Conservation (phyloP, 1,284 basidiomycete species). For the Blastosporella zonata region DNA sequence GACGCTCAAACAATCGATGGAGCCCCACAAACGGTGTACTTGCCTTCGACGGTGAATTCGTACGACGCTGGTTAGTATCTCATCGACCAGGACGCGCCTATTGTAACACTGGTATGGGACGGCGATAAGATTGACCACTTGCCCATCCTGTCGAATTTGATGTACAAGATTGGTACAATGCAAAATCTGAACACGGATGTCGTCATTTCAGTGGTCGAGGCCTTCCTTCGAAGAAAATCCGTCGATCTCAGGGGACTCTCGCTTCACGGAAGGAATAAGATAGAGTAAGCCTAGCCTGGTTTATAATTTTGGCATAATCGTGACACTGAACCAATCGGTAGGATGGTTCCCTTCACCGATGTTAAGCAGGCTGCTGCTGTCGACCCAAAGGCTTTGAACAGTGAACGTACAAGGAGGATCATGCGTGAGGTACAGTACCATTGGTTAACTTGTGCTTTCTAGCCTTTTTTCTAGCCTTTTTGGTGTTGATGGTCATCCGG, state of each 20-base stretch:
- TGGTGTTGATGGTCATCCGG: too few relatives aligned
- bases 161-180: background rate
- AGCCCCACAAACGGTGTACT: conserved; percentile 18
- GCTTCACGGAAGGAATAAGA: conserved; percentile 19
- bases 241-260: conserved; percentile 15
- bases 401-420: conserved; percentile 25
- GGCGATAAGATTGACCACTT: conserved; percentile 25
- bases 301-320: background rate
- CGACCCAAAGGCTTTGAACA: background rate
- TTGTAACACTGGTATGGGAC: conserved; percentile 25
- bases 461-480: too few relatives aligned
- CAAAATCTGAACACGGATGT: background rate
- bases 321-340: conserved; percentile 2
- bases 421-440: conserved; percentile 30
- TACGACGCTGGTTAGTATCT: conserved; percentile 22
- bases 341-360: conserved; percentile 20
- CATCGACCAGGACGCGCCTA: conserved; percentile 16
- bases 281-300: conserved; percentile 19
- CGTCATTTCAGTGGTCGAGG: background rate
- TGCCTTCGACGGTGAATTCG: conserved; percentile 22
- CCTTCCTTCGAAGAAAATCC: conserved; percentile 12
- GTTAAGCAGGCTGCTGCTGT: conserved; percentile 14
- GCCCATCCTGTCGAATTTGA: conserved; percentile 12
- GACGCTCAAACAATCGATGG: conserved; percentile 15
- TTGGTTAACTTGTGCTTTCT: too few relatives aligned